Conservation (phyloP, 129 eudicot genomes). For the Apium graveolens region DNA sequence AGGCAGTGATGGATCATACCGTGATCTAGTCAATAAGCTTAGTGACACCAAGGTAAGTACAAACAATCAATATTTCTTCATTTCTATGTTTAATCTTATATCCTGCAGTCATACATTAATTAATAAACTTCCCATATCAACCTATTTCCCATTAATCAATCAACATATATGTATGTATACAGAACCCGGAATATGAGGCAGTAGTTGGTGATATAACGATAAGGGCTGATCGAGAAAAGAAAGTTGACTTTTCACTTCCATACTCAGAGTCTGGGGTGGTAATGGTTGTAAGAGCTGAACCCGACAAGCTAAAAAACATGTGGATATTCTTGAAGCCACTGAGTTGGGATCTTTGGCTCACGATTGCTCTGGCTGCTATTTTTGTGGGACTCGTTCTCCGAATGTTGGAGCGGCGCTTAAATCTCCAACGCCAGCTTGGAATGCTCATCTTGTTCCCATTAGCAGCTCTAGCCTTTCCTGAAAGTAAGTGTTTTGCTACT, state of each 20-base stretch:
- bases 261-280: conserved; percentile 36
- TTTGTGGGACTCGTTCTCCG: conserved; percentile 25
- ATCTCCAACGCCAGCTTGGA: conserved; percentile 28
- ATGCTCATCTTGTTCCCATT: conserved; percentile 31
- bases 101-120: neutral
- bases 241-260: conserved; percentile 34
- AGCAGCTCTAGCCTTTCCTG: neutral
- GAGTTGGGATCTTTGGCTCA: conserved; percentile 27
- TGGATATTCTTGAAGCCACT: conserved; percentile 47
- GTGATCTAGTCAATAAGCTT: conserved; percentile 23
- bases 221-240: conserved; percentile 20
- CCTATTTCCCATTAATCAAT: too few species aligned
- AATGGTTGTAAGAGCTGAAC: conserved; percentile 19
- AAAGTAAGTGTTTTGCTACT: neutral
- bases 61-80: neutral
- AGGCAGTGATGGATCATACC: conserved; percentile 12
- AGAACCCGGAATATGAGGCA: conserved; percentile 15
- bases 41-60: conserved; percentile 15
- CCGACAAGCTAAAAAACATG: conserved; percentile 14
- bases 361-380: conserved; percentile 15
- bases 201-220: conserved; percentile 36
- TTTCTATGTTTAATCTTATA: neutral
- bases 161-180: neutral
- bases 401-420: conserved; percentile 32
- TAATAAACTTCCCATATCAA: neutral